Evolutionary conservation across 768 basidiomycete genomes (phyloP), one percentile per base, ranked within the genome.

Genomic region (Mycena epipterygia): DNA sequence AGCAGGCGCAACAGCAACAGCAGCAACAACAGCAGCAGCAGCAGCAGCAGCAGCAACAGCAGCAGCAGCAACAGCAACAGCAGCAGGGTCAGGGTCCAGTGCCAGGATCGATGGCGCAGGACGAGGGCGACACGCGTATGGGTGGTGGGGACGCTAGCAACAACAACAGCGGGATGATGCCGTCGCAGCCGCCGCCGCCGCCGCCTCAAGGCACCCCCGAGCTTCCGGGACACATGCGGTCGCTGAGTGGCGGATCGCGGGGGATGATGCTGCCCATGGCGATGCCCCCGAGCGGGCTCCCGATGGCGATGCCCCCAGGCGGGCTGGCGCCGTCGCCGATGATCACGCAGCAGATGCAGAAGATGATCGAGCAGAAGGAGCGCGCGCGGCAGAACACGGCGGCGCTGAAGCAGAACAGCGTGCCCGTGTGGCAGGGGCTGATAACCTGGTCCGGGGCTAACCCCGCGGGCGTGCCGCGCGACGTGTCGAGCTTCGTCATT

Each of bases 361-460:
- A 87, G 71, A 67, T 85, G 72, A 73, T 82, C 6, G 89, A 90
- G 56, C 86, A 86, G 75, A 84, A 83, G 64, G 81, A 81, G 30
- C 75, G 79, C 19, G 74, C 73, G 7, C 70, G 81, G 16, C 79
- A 73, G 60, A 60, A 70, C 35, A n/a, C 41, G 25, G 65, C 49
- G 5, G 12, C 63, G 44, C 23, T 73, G 71, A 53, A 58, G 62
- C 46, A 58, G 68, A 25, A 68, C 71, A 42, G 79, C 73, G 23
- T 61, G 49, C 52, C 67, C 25, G 75, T 73, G 12, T 73, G 72
- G 72, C 72, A 73, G 60, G 72, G 72, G 4, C 39, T 32, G 35
- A 48, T 73, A 19, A 59, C 60, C 1, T 73, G 72, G 72, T 48
- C 59, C 0, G 68, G 67, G 29, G 30, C 35, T 0, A 69, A 66